These are phyloP conservation scores for Clarireedia monteithiana DNA, from an alignment of 2,329 filamentous ascomycete genomes.

Conservation along the genomic window DNA sequence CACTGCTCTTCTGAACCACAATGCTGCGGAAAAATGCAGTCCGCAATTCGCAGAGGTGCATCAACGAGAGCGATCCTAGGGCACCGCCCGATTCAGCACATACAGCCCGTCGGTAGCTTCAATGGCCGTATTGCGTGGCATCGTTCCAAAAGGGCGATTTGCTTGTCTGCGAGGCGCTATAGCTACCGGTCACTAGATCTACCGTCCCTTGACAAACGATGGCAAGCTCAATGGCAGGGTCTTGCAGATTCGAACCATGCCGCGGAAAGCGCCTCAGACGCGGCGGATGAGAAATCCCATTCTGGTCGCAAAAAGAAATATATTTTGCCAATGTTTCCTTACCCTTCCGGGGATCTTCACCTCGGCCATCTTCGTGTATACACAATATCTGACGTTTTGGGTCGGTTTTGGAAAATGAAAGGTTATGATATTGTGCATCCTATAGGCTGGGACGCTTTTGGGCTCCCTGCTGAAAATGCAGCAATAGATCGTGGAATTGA, in stretches of 20 bases:
- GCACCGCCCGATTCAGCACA: not conserved
- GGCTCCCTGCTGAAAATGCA: constrained; percentile 84
- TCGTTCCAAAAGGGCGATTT: not conserved
- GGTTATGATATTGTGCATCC: constrained; percentile 72
- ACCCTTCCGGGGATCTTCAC: constrained; percentile 80
- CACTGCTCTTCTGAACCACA: not conserved
- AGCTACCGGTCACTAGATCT: not conserved
- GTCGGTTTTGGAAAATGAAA: constrained; percentile 66
- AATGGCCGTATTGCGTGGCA: not conserved
- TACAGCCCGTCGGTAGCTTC: not conserved
- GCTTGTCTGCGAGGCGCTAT: not conserved
- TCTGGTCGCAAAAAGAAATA: constrained; percentile 41
- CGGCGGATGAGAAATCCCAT: not conserved
- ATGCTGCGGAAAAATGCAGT: not conserved
- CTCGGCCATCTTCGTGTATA: constrained; percentile 85
- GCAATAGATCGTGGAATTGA: constrained; percentile 75
- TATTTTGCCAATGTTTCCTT: constrained; percentile 87
- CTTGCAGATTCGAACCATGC: not conserved
- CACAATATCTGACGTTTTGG: constrained; percentile 80
- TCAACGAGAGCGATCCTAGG: not conserved
- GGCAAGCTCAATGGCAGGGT: not conserved
- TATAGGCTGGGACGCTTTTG: constrained; percentile 96
- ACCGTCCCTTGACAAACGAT: not conserved
- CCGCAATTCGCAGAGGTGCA: constrained; percentile 5
- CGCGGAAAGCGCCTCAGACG: constrained; percentile 14